Evolutionary conservation across 768 basidiomycete species (phyloP).

Genomic region (Crassisporium funariophilum): DNA sequence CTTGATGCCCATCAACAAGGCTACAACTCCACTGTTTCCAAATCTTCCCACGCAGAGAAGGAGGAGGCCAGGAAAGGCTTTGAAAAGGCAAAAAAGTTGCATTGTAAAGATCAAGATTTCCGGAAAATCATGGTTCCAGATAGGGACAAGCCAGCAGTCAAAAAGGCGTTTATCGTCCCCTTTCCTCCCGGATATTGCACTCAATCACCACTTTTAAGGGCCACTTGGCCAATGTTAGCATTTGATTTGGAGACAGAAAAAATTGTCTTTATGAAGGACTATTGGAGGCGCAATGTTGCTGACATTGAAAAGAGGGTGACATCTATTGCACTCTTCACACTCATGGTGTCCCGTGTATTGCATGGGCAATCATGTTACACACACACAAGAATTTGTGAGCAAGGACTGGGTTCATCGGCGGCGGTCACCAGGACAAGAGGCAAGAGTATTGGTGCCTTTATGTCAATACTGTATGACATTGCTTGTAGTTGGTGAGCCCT

Average conservation of each 20-base stretch:
- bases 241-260: slow-evolving; percentile 10
- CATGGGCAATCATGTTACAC: slow-evolving; percentile 11
- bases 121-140: slow-evolving; percentile 5
- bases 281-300: slow-evolving; percentile 17
- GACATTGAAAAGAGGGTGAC: slow-evolving; percentile 17
- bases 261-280: slow-evolving; percentile 30
- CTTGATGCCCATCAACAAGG: slow-evolving; percentile 17
- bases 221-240: slow-evolving; percentile 21
- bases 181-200: slow-evolving; percentile 4
- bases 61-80: background rate
- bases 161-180: slow-evolving; percentile 9
- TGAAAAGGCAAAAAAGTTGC: too few relatives aligned
- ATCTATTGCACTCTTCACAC: slow-evolving; percentile 21
- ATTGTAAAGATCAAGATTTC: too few relatives aligned
- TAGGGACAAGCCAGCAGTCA: slow-evolving; percentile 5
- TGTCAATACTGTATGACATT: slow-evolving; percentile 12
- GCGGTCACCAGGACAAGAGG: too few relatives aligned
- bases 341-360: slow-evolving; percentile 17
- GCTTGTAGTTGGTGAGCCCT: background rate
- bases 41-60: background rate
- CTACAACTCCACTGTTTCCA: slow-evolving; percentile 18
- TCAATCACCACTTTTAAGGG: slow-evolving; percentile 21
- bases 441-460: too few relatives aligned
- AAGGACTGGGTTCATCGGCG: too few relatives aligned
- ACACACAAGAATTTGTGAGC: too few relatives aligned